phyloP scores from a whole-genome alignment of 805 yeast genomes.

The Wickerhamomyces subpelliculosus region DNA sequence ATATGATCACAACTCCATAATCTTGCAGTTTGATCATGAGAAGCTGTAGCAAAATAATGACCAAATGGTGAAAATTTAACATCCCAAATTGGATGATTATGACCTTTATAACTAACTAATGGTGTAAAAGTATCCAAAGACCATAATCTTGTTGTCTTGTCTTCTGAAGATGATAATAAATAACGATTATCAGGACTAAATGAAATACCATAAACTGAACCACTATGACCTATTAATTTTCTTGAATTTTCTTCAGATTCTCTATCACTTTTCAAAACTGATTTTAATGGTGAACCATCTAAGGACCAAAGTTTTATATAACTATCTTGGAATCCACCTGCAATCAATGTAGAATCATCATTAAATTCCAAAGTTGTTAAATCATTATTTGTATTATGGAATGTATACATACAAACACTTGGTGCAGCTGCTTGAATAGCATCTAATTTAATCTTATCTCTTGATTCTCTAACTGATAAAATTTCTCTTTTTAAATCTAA shows the following conservation, averaged over 20 bases:
- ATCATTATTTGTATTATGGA: slow-evolving; percentile 89
- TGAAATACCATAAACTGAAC: slow-evolving; percentile 84
- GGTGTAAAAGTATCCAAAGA: slow-evolving; percentile 86
- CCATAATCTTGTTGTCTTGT: slow-evolving; percentile 90
- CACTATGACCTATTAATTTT: slow-evolving; percentile 80
- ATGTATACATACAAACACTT: slow-evolving; percentile 95
- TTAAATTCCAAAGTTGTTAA: slow-evolving; percentile 84
- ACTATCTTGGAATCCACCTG: slow-evolving; percentile 93
- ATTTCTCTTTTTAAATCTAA: slow-evolving; percentile 77
- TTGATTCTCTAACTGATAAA: slow-evolving; percentile 70
- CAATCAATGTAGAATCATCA: slow-evolving; percentile 78
- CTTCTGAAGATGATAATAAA: slow-evolving; percentile 80
- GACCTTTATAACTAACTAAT: slow-evolving; percentile 92
- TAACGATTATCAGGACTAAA: slow-evolving; percentile 88
- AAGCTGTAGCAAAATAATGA: slow-evolving; percentile 96
- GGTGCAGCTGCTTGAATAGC: slow-evolving; percentile 78
- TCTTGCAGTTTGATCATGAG: slow-evolving; percentile 96
- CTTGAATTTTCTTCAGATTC: slow-evolving; percentile 38
- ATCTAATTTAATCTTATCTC: slow-evolving; percentile 65
- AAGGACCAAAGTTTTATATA: slow-evolving; percentile 88
- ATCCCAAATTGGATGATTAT: slow-evolving; percentile 96
- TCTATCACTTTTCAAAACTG: slow-evolving; percentile 49
- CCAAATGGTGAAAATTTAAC: slow-evolving; percentile 92
- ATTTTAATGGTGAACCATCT: slow-evolving; percentile 79
- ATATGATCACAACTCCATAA: slow-evolving; percentile 98